Conservation (phyloP, 2,329 filamentous ascomycete genomes). For the Clonostachys byssicola region DNA sequence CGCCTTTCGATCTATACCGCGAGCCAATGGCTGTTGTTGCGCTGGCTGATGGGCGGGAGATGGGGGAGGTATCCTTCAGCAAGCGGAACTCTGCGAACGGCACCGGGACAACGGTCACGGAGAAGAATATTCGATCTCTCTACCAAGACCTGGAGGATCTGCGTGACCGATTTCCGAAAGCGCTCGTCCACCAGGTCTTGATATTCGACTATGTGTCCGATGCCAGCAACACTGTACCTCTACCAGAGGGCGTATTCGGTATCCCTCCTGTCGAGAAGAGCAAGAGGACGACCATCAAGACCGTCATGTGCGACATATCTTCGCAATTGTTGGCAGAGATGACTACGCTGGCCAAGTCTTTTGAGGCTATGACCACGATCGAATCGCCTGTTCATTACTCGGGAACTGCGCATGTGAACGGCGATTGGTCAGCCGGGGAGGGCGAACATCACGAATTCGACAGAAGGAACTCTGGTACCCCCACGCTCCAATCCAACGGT, state of each 20-base stretch:
- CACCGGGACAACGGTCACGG: slow-evolving; percentile 41
- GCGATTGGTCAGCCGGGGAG: slow-evolving; percentile 8
- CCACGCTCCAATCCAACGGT: slow-evolving; percentile 29
- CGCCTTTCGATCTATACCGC: slow-evolving; percentile 86
- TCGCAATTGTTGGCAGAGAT: slow-evolving; percentile 71
- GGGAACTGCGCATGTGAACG: slow-evolving; percentile 30
- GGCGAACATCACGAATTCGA: too few relatives aligned
- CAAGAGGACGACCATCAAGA: slow-evolving; percentile 76
- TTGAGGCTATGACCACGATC: slow-evolving; percentile 70
- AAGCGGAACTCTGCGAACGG: slow-evolving; percentile 50
- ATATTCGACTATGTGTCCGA: slow-evolving; percentile 68
- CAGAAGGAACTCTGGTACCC: slow-evolving; percentile 21
- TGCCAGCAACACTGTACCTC: slow-evolving; percentile 41
- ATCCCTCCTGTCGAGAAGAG: slow-evolving; percentile 67
- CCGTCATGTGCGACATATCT: slow-evolving; percentile 75
- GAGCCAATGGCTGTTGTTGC: slow-evolving; percentile 82
- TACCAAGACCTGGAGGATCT: slow-evolving; percentile 68
- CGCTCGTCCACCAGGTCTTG: slow-evolving; percentile 72
- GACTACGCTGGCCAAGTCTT: slow-evolving; percentile 67
- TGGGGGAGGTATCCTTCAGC: slow-evolving; percentile 48
- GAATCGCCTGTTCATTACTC: slow-evolving; percentile 66
- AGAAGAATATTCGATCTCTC: slow-evolving; percentile 54
- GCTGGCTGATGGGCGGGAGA: slow-evolving; percentile 75
- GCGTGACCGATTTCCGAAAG: slow-evolving; percentile 69
- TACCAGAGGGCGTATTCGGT: slow-evolving; percentile 64